Conservation (phyloP, 2,329 filamentous ascomycete genomes). For the Bipolaris bicolor region DNA sequence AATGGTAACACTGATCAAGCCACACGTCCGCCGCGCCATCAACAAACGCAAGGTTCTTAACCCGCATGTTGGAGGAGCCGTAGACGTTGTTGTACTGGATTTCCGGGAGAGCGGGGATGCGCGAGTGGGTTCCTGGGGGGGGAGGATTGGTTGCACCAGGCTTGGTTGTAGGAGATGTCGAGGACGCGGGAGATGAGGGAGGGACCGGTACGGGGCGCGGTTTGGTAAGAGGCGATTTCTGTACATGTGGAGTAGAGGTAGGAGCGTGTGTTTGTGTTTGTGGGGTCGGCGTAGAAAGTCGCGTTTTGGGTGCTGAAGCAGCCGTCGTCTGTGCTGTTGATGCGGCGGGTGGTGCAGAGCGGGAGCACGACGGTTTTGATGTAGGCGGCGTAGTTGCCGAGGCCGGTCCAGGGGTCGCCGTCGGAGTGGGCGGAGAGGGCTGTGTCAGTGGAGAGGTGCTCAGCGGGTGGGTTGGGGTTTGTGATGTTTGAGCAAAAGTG, state of each 20-base stretch:
- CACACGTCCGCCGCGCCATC: constrained; percentile 61
- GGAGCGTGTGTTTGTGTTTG: constrained; percentile 52
- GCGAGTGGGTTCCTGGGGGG: constrained; percentile 55
- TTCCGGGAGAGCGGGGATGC: constrained; percentile 54
- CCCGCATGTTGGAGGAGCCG: constrained; percentile 56
- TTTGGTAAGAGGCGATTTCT: constrained; percentile 59
- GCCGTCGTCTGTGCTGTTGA: constrained; percentile 47
- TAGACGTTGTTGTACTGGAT: constrained; percentile 54
- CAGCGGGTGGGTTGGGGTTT: constrained; percentile 52
- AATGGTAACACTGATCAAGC: constrained; percentile 60
- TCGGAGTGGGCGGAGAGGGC: constrained; percentile 57
- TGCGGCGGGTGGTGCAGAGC: constrained; percentile 52
- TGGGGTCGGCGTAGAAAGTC: constrained; percentile 53
- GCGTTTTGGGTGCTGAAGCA: constrained; percentile 57
- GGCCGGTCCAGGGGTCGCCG: constrained; percentile 57
- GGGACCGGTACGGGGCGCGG: constrained; percentile 53
- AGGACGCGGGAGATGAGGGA: constrained; percentile 57
- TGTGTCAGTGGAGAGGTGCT: constrained; percentile 55
- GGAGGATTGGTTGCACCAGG: constrained; percentile 64
- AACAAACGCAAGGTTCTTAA: constrained; percentile 58
- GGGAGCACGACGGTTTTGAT: constrained; percentile 56
- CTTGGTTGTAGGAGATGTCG: constrained; percentile 58
- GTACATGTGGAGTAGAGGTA: constrained; percentile 60
- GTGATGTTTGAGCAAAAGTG: constrained; percentile 61
- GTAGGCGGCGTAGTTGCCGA: constrained; percentile 61